Conservation (phyloP, 495 filamentous ascomycete genomes). For the Pyronema domesticum region DNA sequence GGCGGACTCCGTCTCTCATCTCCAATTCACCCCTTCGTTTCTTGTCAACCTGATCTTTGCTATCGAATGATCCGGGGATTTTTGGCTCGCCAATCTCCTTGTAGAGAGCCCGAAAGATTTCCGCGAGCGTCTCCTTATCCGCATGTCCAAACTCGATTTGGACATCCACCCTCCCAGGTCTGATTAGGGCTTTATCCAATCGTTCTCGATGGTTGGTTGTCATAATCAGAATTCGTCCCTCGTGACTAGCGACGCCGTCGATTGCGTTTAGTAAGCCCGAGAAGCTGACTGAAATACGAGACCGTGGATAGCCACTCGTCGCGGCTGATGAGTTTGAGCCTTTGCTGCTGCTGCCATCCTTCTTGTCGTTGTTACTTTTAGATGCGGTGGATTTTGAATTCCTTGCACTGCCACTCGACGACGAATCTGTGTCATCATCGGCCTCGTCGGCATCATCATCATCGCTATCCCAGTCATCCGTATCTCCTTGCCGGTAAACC, state of each 20-base stretch:
- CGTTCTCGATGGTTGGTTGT: constrained; percentile 66
- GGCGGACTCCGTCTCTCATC: constrained; percentile 22
- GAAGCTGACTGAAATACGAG: constrained; percentile 34
- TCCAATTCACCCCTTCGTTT: neutral
- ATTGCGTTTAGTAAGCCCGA: constrained; percentile 64
- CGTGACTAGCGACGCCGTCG: constrained; percentile 59
- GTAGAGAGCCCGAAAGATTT: constrained; percentile 23
- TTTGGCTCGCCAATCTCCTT: neutral
- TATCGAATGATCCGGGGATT: neutral
- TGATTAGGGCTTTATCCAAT: constrained; percentile 57
- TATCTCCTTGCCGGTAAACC: constrained; percentile 28
- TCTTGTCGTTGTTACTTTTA: constrained; percentile 12
- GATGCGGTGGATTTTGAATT: neutral
- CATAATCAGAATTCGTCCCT: constrained; percentile 69
- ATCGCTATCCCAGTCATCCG: constrained; percentile 13
- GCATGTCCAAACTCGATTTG: constrained; percentile 45
- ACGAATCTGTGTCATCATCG: constrained; percentile 4
- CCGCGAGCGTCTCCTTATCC: constrained; percentile 13
- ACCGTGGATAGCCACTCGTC: constrained; percentile 1
- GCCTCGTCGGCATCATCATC: constrained; percentile 20
- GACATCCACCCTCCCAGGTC: constrained; percentile 64
- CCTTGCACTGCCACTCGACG: neutral
- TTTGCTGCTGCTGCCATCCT: constrained; percentile 8
- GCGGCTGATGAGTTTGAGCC: neutral
- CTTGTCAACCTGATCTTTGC: neutral